A percentile compares a stretch with the other conserved stretches of the same genome.
These are phyloP conservation scores for Penstemon eatonii DNA, from an alignment of 257 asterid species.

Conservation along the genomic window DNA sequence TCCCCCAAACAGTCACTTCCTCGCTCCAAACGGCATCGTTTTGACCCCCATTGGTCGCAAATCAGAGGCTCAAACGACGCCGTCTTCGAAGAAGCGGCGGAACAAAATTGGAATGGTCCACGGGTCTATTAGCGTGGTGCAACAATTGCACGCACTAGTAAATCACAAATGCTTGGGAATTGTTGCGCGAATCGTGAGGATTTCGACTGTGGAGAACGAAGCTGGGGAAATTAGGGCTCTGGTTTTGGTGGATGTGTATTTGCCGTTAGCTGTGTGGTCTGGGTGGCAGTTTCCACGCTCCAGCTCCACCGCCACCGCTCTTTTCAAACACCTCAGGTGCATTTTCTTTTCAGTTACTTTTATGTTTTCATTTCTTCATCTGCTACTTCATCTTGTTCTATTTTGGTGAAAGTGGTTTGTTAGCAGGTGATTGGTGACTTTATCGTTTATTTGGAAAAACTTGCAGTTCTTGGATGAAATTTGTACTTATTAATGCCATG, in stretches of 20 bases:
- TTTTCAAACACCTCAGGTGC: conserved; percentile 80
- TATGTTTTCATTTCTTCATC: neutral
- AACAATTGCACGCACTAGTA: conserved; percentile 60
- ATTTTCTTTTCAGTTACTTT: neutral
- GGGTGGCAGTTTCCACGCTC: conserved; percentile 95
- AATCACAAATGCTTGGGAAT: conserved; percentile 56
- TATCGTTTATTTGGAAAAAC: neutral
- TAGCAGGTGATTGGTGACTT: conserved; percentile 22
- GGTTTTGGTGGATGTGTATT: conserved; percentile 78
- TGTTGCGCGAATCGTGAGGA: conserved; percentile 49
- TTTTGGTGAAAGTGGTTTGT: neutral
- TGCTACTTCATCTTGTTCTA: no score
- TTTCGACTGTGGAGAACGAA: conserved; percentile 31
- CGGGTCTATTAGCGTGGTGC: conserved; percentile 80
- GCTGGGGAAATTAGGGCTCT: conserved; percentile 53
- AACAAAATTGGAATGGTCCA: conserved; percentile 66
- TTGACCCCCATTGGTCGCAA: conserved; percentile 42
- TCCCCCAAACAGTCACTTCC: conserved; percentile 39
- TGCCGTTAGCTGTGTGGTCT: conserved; percentile 69
- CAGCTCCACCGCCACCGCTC: conserved; percentile 57
- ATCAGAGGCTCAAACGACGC: conserved; percentile 24
- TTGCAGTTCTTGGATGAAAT: neutral
- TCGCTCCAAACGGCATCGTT: conserved; percentile 39
- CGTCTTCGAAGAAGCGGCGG: conserved; percentile 48
- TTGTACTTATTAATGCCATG: neutral